Conservation (phyloP, 345 rosid species). For the Corymbia maculata region DNA sequence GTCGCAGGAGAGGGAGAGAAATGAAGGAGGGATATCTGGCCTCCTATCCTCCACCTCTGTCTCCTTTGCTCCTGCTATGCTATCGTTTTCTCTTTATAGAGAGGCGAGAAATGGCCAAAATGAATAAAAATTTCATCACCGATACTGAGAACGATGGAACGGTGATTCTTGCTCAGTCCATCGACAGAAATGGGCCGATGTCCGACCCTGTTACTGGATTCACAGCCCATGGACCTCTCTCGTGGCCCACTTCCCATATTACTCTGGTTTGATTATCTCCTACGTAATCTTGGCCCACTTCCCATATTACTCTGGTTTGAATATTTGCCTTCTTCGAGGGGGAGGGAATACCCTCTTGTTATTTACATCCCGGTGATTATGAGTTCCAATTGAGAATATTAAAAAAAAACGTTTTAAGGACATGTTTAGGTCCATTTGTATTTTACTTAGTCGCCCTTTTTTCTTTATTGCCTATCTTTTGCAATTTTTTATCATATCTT, state of each 20-base stretch:
- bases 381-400: too few species aligned
- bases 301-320: neutral
- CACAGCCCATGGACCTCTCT: neutral
- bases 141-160: neutral
- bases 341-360: neutral
- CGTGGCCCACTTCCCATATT: neutral
- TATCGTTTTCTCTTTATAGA: neutral
- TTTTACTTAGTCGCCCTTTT: neutral
- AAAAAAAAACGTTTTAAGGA: too few species aligned
- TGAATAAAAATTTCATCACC: neutral
- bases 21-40: neutral
- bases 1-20: neutral
- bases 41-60: neutral
- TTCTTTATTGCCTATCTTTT: neutral
- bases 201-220: neutral
- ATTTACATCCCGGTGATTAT: too few species aligned
- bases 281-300: neutral
- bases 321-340: too few species aligned
- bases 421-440: accelerated
- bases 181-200: neutral
- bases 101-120: neutral
- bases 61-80: neutral
- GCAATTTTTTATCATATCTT: neutral
- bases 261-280: neutral
- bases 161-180: neutral